Base-by-base conservation (phyloP, 2,329 filamentous ascomycete species). In the Mycocentrospora acerina region DNA sequence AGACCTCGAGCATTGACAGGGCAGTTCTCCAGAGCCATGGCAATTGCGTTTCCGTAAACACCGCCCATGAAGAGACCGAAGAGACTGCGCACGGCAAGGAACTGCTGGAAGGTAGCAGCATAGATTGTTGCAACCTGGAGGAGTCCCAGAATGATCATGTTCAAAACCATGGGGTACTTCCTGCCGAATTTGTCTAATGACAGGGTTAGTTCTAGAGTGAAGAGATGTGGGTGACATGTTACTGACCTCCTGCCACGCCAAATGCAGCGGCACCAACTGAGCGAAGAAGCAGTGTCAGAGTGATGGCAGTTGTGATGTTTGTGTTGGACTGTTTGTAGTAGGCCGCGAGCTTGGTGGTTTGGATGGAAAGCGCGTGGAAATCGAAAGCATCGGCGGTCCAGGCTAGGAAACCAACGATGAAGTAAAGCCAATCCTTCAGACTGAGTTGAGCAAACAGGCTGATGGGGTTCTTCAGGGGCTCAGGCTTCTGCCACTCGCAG, bases 301-400 rank as follows among this genome's bases (percentile, higher is more conserved):
- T 89, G 50, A 90, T 89, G 44, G 84, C 85, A 7, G 84, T 86
- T 2, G 82, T 81, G 53, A 91, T 84, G 37, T 84, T 75, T 1
- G 86, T 87, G 50, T 81, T 82, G 45, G 79, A 80, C 34, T 71
- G 72, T 13, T 72, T 51, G 53, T 81, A 84, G 51, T 79, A 80
- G 3, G 73, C 66, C 4, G 79, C 77, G 16, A 90, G 72, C 68
- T 89, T 88, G 51, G 78, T 77, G 3, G 86, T 87, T 64, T 90
- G 86, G 48, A 91, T 87, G 4, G 83, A 86, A 7, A 91, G 75
- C 17, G 87, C 85, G 67, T 90, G 86, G 62, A 90, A 91, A 66
- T 90, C 87, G 62, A 90, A 91, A 3, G 87, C 86, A 63, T 91
- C 88, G 40, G 86, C 86, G 1, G 81, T 86, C 88, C 88, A 91